A percentile compares a stretch with the other conserved stretches of the same genome.
Evolutionary conservation across 257 asterid species (phyloP).

Genomic region (Ehretia macrophylla): DNA sequence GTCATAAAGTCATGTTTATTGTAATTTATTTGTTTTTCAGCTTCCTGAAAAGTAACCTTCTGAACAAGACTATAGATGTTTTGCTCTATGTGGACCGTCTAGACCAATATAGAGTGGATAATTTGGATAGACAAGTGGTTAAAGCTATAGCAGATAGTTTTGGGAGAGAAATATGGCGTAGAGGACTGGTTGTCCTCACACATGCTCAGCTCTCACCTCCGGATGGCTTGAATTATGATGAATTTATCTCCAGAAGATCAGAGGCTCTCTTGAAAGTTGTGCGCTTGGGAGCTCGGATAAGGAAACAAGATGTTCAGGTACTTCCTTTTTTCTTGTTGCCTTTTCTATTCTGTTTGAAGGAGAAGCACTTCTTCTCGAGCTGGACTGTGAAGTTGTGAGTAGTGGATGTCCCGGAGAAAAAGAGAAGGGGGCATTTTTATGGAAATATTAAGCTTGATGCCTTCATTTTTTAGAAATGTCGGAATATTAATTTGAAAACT

Average conservation of each 20-base stretch:
- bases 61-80: constrained; percentile 89
- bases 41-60: constrained; percentile 63
- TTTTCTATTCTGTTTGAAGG: neutral
- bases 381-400: no score
- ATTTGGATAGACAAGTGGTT: constrained; percentile 82
- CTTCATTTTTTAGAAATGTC: no score
- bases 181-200: constrained; percentile 76
- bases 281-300: constrained; percentile 66
- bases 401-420: no score
- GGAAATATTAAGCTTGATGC: no score
- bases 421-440: no score
- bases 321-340: constrained; percentile 7
- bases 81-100: constrained; percentile 96
- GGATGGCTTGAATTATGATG: constrained; percentile 83
- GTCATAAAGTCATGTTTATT: constrained; percentile 25
- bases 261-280: constrained; percentile 81
- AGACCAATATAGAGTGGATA: constrained; percentile 96
- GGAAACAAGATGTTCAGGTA: constrained; percentile 60
- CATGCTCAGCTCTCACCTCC: constrained; percentile 99
- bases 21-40: neutral
- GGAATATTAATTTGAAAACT: no score
- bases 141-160: constrained; percentile 81
- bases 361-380: neutral
- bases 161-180: constrained; percentile 81
- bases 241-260: constrained; percentile 75